phyloP scores from a whole-genome alignment of 257 asterid species.

The Eustoma russellianum region DNA sequence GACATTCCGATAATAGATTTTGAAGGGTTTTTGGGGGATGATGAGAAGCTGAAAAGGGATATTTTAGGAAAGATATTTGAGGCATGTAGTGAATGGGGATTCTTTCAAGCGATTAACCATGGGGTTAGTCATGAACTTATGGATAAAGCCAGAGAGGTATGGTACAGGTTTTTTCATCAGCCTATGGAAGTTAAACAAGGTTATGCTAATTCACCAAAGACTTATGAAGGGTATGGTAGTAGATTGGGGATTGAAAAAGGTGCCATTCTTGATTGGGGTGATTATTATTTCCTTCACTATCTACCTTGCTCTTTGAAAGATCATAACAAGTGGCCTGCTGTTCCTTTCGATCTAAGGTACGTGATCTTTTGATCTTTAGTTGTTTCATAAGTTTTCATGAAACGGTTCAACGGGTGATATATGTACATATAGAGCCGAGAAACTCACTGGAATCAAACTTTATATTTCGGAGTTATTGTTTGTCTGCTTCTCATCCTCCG shows the following conservation, averaged over 20 bases:
- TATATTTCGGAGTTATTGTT: too few species aligned
- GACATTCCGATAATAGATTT: conserved; percentile 56
- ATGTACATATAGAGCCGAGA: too few species aligned
- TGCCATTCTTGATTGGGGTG: conserved; percentile 90
- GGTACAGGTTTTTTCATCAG: conserved; percentile 66
- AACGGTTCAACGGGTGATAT: too few species aligned
- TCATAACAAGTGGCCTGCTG: conserved; percentile 64
- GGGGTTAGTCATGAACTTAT: conserved; percentile 50
- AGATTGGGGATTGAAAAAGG: conserved; percentile 74
- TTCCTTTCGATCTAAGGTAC: conserved; percentile 58
- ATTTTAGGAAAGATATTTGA: conserved; percentile 26
- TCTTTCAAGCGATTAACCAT: conserved; percentile 74
- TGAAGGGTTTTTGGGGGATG: conserved; percentile 9
- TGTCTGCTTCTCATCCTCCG: too few species aligned
- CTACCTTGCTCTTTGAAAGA: conserved; percentile 58
- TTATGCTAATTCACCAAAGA: conserved; percentile 59
- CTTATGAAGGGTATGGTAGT: conserved; percentile 91
- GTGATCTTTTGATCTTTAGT: too few species aligned
- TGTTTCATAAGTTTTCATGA: too few species aligned
- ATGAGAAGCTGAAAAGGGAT: conserved; percentile 1
- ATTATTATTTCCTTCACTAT: conserved; percentile 69
- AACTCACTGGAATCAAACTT: too few species aligned
- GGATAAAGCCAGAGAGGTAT: conserved; percentile 51
- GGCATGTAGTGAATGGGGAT: conserved; percentile 74
- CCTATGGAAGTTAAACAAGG: conserved; percentile 54